phyloP scores from a whole-genome alignment of 306 rosid genomes.

The Purshia tridentata region DNA sequence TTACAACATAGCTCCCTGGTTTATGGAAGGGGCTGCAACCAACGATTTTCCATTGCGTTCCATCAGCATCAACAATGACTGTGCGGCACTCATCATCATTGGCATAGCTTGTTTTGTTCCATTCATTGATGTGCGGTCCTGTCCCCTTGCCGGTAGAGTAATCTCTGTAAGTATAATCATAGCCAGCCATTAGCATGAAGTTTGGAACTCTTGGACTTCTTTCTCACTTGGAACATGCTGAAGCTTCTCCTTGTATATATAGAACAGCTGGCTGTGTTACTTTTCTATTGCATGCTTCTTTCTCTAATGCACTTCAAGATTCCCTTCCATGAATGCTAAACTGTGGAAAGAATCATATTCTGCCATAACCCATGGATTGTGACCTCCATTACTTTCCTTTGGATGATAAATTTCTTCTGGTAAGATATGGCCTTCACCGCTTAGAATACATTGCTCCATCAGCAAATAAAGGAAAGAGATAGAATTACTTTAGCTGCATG shows the following conservation, averaged over 20 bases:
- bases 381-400: slow-evolving; percentile 10
- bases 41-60: slow-evolving; percentile 7
- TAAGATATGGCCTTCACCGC: too few relatives aligned
- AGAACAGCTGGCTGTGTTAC: not conserved
- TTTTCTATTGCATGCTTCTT: slow-evolving; percentile 12
- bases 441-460: too few relatives aligned
- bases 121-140: slow-evolving; percentile 9
- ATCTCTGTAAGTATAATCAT: slow-evolving; percentile 23
- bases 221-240: not conserved
- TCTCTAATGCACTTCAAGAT: not conserved
- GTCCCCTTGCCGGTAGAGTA: slow-evolving; percentile 21
- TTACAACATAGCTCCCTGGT: slow-evolving; percentile 18
- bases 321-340: slow-evolving; percentile 12
- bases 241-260: slow-evolving; percentile 4
- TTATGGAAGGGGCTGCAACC: not conserved
- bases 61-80: slow-evolving; percentile 22
- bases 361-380: slow-evolving; percentile 6
- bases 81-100: slow-evolving; percentile 15
- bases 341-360: slow-evolving; percentile 26
- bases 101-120: slow-evolving; percentile 22
- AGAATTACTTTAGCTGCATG: too few relatives aligned
- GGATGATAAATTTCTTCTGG: not conserved
- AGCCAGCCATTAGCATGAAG: slow-evolving; percentile 39
- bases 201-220: not conserved
- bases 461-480: too few relatives aligned